Evolutionary conservation across 768 basidiomycete species (phyloP).

Genomic region (Auriscalpium microsporum): DNA sequence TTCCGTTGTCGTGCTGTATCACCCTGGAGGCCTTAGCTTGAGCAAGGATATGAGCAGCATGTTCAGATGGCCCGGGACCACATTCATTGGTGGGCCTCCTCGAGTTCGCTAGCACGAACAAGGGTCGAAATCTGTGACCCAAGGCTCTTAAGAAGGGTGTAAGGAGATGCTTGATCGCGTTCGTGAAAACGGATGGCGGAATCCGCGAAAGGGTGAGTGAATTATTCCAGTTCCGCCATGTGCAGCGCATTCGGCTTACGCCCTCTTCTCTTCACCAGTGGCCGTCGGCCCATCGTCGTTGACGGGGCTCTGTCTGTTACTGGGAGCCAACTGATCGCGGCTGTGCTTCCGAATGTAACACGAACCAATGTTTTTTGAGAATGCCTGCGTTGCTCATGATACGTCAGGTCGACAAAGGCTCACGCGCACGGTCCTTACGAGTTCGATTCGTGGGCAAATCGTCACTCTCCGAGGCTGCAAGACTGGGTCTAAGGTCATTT

Average conservation of each 20-base stretch:
- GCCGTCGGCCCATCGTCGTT: slow-evolving; percentile 78
- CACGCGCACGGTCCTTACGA: slow-evolving; percentile 80
- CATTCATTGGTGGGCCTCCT: slow-evolving; percentile 71
- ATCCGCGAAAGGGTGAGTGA: slow-evolving; percentile 72
- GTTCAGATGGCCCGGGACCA: slow-evolving; percentile 72
- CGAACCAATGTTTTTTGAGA: background rate
- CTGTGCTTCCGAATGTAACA: slow-evolving; percentile 63
- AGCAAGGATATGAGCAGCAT: slow-evolving; percentile 74
- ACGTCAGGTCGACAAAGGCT: slow-evolving; percentile 73
- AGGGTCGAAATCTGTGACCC: slow-evolving; percentile 78
- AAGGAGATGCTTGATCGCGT: slow-evolving; percentile 67
- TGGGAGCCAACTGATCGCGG: slow-evolving; percentile 81
- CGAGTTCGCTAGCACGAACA: slow-evolving; percentile 76
- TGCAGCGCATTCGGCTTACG: background rate
- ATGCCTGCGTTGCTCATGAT: background rate
- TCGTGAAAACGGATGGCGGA: slow-evolving; percentile 82
- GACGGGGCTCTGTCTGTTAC: slow-evolving; percentile 78
- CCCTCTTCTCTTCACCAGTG: slow-evolving; percentile 29
- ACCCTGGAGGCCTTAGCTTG: slow-evolving; percentile 40
- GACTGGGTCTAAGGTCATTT: slow-evolving; percentile 87
- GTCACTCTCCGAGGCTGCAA: slow-evolving; percentile 87
- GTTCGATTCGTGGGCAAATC: slow-evolving; percentile 81
- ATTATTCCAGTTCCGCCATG: background rate
- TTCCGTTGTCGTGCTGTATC: background rate
- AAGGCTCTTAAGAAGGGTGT: slow-evolving; percentile 81